Evolutionary conservation across 345 rosid genomes (phyloP), one percentile per base, ranked within the genome.

Genomic region (Clarkia xantiana): DNA sequence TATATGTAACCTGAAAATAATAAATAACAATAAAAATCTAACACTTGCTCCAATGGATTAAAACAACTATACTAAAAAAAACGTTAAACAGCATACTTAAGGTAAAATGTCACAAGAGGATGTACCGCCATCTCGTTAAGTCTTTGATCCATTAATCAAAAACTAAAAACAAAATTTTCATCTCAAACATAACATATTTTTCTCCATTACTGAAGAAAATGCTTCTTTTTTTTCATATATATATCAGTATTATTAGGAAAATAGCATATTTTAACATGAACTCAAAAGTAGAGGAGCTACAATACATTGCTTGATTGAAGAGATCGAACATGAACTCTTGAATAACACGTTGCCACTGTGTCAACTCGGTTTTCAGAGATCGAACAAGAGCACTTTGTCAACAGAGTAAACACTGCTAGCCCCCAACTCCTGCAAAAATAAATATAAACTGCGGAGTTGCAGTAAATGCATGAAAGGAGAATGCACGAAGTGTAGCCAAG

Each of bases 281-380:
- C 1, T 20, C 46, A 47, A 18, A 14, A 49, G 68, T 52, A 34
- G 12, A 42, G 36, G 38, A 39, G 65, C 73, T 76, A 82, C n/a
- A n/a, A n/a, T n/a, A n/a, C 95, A 78, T 63, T 89, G 95, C 64
- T 90, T 85, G 53, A 79, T 63, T 10, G 95, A 94, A 38, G 94
- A n/a, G n/a, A n/a, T n/a, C n/a, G n/a, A n/a, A n/a, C n/a, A n/a
- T n/a, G n/a, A n/a, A n/a, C n/a, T n/a, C 97, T 51, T 78, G 68
- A 63, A 81, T 74, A 59, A 86, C 81, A 29, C 94, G 91, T 44
- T 76, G 67, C 56, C 77, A 59, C n/a, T 66, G 94, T 79, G 43
- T 81, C 85, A 40, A 71, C 77, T 36, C 95, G 61, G 36, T 79
- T 83, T 53, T 79, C 91, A 44, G 97, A 83, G 62, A 90, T 73